Evolutionary conservation across 768 basidiomycete species (phyloP), one percentile per base, ranked within the genome.

Genomic region (Leccinum olivaceopallidum): DNA sequence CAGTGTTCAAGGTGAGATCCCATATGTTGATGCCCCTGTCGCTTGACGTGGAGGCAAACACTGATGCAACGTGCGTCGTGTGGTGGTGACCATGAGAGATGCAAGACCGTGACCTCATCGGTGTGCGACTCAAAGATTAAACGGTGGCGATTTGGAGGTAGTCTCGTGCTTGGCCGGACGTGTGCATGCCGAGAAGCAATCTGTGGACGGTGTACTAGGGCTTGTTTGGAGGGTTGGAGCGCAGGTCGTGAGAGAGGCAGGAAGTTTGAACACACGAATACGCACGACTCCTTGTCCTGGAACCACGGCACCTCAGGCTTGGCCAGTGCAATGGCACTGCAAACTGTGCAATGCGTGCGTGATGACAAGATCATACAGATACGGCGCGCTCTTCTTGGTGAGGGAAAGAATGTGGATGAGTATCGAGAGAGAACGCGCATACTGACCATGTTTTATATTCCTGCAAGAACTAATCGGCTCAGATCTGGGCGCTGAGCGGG

Each of bases 291-390:
- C 75, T 87, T 89, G 80, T 99, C 97, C 0, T 96, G 97, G 75
- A 99, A 92, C 97, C 97, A 99, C 77, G 97, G 73, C 93, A 95
- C 5, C 96, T 99, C 70, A 99, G 73, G 69, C 89, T 94, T 20
- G 97, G 97, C 97, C 97, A 99, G 76, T 97, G 94, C 54, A n/a
- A n/a, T n/a, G n/a, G n/a, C n/a, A n/a, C n/a, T n/a, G n/a, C n/a
- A n/a, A n/a, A n/a, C n/a, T n/a, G n/a, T n/a, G n/a, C n/a, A 98
- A 82, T 34, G 96, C 96, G 73, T 98, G 96, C 1, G 96, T 98
- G 68, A 99, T 89, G 65, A 99, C 93, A 22, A 96, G 82, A 75
- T 99, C 97, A 75, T 99, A 99, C 14, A 98, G 85, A 77, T 96
- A 98, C 13, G 95, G 96, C 56, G 95, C 94, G 77, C 94, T 94